Conservation (phyloP, 1,139 yeast species). For the Hanseniaspora uvarum region DNA sequence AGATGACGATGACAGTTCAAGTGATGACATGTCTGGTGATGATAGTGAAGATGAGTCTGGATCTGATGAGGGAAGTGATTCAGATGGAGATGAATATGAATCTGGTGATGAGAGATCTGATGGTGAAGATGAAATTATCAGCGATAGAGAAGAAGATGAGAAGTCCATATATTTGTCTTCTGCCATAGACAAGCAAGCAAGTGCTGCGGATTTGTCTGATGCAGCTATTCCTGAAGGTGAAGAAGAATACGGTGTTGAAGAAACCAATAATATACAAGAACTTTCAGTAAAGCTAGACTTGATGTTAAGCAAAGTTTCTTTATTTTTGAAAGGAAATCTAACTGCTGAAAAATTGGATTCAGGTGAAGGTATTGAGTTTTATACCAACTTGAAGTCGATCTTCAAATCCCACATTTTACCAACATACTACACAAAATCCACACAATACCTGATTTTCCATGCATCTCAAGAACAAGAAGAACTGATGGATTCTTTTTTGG, state of each 20-base stretch:
- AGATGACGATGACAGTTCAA: slow-evolving; percentile 53
- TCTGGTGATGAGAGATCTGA: slow-evolving; percentile 28
- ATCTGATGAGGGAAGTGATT: slow-evolving; percentile 25
- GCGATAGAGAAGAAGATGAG: slow-evolving; percentile 25
- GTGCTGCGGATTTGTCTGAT: background rate
- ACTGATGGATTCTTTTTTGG: slow-evolving; percentile 75
- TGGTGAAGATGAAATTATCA: slow-evolving; percentile 27
- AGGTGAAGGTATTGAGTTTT: slow-evolving; percentile 64
- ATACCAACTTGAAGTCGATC: slow-evolving; percentile 61
- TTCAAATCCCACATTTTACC: slow-evolving; percentile 79
- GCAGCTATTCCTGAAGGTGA: slow-evolving; percentile 33
- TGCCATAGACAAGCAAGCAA: background rate
- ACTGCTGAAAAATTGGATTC: slow-evolving; percentile 43
- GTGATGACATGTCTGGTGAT: slow-evolving; percentile 30
- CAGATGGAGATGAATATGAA: slow-evolving; percentile 24
- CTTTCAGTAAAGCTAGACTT: slow-evolving; percentile 62
- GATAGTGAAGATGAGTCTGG: slow-evolving; percentile 34
- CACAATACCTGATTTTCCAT: slow-evolving; percentile 76
- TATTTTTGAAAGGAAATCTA: slow-evolving; percentile 42
- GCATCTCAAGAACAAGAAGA: slow-evolving; percentile 74
- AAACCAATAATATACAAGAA: slow-evolving; percentile 45
- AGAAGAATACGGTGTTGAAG: slow-evolving; percentile 38
- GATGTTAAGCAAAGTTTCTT: slow-evolving; percentile 47
- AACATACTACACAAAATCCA: slow-evolving; percentile 83
- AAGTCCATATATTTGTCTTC: slow-evolving; percentile 12